phyloP scores from a whole-genome alignment of 163 green algal genomes.

The Dunaliella salina region DNA sequence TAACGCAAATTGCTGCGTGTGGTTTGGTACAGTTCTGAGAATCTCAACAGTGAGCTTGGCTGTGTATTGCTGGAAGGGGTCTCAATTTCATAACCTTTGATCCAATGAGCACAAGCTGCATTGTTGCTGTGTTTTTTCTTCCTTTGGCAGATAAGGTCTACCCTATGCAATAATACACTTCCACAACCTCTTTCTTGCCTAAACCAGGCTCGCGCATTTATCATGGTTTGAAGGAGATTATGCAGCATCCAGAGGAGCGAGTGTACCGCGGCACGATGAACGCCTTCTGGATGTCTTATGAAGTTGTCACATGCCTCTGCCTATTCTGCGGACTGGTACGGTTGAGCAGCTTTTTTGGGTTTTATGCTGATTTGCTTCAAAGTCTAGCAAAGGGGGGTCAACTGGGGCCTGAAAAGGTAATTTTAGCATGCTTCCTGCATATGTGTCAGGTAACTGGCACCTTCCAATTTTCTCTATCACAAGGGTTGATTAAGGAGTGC shows the following conservation, averaged over 20 bases:
- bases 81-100: no score
- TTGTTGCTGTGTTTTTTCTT: no score
- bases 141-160: no score
- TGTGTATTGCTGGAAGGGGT: no score
- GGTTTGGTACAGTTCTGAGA: no score
- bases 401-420: neutral
- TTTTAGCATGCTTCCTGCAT: neutral
- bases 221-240: neutral
- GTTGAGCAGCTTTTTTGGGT: neutral
- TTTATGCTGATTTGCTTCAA: neutral
- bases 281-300: neutral
- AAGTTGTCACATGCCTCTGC: neutral
- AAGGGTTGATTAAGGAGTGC: no score
- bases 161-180: no score
- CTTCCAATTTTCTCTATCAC: neutral
- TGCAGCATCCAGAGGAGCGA: neutral
- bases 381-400: neutral
- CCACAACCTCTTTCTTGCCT: no score
- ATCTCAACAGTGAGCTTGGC: no score
- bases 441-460: neutral
- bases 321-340: neutral
- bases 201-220: no score
- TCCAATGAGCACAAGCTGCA: no score
- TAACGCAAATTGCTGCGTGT: no score
- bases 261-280: neutral